Evolutionary conservation across 768 basidiomycete species (phyloP), one percentile per base, ranked within the genome.

Genomic region (Russula ochroleuca): DNA sequence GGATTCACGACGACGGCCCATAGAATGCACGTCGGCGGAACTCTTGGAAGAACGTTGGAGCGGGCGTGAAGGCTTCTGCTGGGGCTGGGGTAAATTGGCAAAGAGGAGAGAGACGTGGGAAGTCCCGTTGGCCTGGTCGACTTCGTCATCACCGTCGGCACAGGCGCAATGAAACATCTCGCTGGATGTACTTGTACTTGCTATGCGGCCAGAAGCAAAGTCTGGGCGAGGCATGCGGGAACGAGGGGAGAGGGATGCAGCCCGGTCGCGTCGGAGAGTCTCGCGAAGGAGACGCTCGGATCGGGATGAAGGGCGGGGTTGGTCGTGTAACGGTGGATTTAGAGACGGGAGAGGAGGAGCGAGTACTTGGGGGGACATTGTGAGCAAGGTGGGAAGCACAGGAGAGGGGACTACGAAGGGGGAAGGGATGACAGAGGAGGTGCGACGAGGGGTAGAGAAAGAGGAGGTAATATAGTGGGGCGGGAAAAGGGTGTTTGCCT

Each of bases 241-340:
- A 61, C 33, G 70, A 40, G 62, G 72, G 64, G 43, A 69, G 45
- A 68, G 65, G 56, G 63, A 50, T 67, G 74, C 71, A 63, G 77
- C 72, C 73, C 75, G 77, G 45, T 68, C 84, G 52, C 81, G 76
- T 33, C 76, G 73, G 58, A 86, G 78, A 11, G 85, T 79, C 65
- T 85, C 79, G 56, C 84, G 76, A 54, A 86, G 76, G 51, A 86
- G 78, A 11, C 78, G 77, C 68, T 85, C 81, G 5, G 82, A 83
- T 60, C 82, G 77, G 40, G 80, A 81, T 0, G 82, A 74, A 0
- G 82, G 77, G 54, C 79, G 77, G 19, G 72, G 67, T 21, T 59
- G 62, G 45, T 60, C 57, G 8, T 52, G 61, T 64, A 68, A 38
- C 61, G 69, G 63, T 52, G 67, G 54, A 61, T 56, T 61, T 62